Evolutionary conservation across 2,329 filamentous ascomycete species (phyloP).

Genomic region (Dothideomycetidae sp.): DNA sequence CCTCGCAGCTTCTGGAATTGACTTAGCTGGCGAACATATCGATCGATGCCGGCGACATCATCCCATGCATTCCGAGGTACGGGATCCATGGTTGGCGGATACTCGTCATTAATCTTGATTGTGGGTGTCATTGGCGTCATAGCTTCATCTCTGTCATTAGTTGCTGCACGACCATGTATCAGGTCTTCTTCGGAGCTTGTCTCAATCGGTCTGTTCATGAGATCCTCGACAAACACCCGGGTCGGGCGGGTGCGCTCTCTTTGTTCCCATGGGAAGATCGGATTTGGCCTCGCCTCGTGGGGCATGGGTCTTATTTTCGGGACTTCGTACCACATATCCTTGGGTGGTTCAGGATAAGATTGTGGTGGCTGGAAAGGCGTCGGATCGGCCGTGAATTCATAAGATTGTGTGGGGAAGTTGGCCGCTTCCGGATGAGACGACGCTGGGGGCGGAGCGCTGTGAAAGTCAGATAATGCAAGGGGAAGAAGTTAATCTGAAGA

Average conservation of each 20-base stretch:
- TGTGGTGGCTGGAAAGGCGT: conserved; percentile 62
- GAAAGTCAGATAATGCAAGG: not conserved
- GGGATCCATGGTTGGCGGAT: conserved; percentile 50
- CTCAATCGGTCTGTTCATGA: conserved; percentile 12
- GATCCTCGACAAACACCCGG: conserved; percentile 51
- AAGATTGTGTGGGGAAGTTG: conserved; percentile 65
- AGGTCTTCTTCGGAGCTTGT: conserved; percentile 22
- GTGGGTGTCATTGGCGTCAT: conserved; percentile 29
- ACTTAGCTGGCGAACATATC: conserved; percentile 63
- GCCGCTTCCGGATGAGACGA: conserved; percentile 70
- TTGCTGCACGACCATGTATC: conserved; percentile 12
- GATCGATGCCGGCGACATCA: conserved; percentile 71
- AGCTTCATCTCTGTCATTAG: conserved; percentile 11
- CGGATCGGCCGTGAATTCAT: conserved; percentile 68
- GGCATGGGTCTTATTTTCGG: conserved; percentile 45
- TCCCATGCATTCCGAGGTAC: conserved; percentile 78
- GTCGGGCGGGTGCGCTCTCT: conserved; percentile 47
- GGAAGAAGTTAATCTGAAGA: too few relatives aligned
- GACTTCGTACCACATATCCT: conserved; percentile 77
- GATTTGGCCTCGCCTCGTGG: conserved; percentile 44
- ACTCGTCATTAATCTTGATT: conserved; percentile 33
- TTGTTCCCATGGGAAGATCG: conserved; percentile 85
- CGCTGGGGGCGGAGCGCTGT: conserved; percentile 32
- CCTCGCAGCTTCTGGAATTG: conserved; percentile 45
- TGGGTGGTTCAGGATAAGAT: conserved; percentile 69